phyloP scores from a whole-genome alignment of 176 grass and related monocot species.

The Typha latifolia region DNA sequence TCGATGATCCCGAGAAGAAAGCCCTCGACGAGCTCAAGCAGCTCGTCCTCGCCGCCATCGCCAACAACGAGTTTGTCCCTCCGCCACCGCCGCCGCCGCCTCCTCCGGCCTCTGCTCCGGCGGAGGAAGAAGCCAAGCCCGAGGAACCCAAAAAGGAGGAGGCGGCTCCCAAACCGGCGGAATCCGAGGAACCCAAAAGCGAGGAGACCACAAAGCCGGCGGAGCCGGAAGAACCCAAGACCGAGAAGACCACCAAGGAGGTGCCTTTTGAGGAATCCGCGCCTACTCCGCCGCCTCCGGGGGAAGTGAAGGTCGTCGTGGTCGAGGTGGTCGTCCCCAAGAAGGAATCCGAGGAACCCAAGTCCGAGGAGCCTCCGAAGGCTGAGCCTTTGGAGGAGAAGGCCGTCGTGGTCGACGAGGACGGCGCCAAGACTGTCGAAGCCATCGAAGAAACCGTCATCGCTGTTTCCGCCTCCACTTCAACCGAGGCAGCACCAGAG shows the following conservation, averaged over 20 bases:
- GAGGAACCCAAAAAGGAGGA: conserved; percentile 31
- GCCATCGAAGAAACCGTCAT: conserved; percentile 58
- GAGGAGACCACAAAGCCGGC: conserved; percentile 24
- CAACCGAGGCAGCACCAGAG: conserved; percentile 23
- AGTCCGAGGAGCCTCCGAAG: conserved; percentile 7
- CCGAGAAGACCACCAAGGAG: conserved; percentile 17
- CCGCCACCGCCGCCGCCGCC: conserved; percentile 39
- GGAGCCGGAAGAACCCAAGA: conserved; percentile 21
- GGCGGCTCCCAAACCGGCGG: conserved; percentile 7
- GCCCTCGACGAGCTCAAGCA: conserved; percentile 87
- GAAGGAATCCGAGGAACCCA: conserved; percentile 17
- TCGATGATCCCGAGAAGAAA: conserved; percentile 72
- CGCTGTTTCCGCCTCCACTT: conserved; percentile 11
- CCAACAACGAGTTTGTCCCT: conserved; percentile 65
- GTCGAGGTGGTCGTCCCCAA: not conserved
- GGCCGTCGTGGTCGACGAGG: conserved; percentile 44
- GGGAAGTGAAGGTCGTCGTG: no score
- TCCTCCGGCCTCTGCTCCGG: conserved; percentile 6
- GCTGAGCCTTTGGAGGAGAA: conserved; percentile 41
- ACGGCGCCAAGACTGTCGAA: conserved; percentile 53
- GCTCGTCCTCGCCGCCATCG: conserved; percentile 54
- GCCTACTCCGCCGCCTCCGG: no score
- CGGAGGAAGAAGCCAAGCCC: conserved; percentile 5
- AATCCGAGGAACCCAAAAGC: conserved; percentile 26
- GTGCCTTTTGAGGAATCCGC: conserved; percentile 7